Evolutionary conservation across 306 rosid genomes (phyloP), one percentile per base, ranked within the genome.

Genomic region (Begonia masoniana): DNA sequence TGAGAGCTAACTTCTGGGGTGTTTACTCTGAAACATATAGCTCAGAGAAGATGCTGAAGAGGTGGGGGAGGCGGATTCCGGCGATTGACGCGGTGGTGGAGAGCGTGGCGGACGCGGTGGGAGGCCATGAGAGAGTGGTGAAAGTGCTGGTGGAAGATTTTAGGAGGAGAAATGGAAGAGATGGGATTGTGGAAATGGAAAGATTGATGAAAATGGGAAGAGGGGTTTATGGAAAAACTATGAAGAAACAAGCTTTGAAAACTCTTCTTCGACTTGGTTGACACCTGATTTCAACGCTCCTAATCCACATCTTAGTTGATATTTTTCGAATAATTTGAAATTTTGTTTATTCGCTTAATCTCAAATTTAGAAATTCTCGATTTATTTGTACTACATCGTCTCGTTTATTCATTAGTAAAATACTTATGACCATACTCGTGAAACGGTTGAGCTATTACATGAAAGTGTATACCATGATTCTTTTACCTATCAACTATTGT

Each of bases 1-100:
- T 81, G 82, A 79, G 96, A 56, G 92, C 94, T 8, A 81, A 88
- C 13, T 76, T 67, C 70, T 91, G 96, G 97, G 54, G 45, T 43
- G 79, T 81, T 3, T 85, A 72, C 54, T 71, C 55, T 1, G 72
- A 79, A 62, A 61, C 61, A 50, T 81, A 78, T 21, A 54, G 82
- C 50, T 71, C 83, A 0, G 94, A 85, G 17, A 85, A 77, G 68
- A 52, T 52, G 3, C 66, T 78, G 77, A 78, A 71, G 64, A 78
- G 76, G 53, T 85, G 95, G 97, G 86, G 87, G n/a, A 72, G 87
- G 52, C 53, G 77, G 52, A 76, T 85, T 66, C 95, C 82, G 0
- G 69, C 75, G 0, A 13, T 52, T 54, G 82, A 76, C 10, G 60
- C 49, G 0, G 86, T 66, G 66, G 74, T 71, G 54, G 79, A 83